These are phyloP conservation scores for Didymella sp. DNA, from an alignment of 2,329 filamentous ascomycete species.

Conservation along the genomic window DNA sequence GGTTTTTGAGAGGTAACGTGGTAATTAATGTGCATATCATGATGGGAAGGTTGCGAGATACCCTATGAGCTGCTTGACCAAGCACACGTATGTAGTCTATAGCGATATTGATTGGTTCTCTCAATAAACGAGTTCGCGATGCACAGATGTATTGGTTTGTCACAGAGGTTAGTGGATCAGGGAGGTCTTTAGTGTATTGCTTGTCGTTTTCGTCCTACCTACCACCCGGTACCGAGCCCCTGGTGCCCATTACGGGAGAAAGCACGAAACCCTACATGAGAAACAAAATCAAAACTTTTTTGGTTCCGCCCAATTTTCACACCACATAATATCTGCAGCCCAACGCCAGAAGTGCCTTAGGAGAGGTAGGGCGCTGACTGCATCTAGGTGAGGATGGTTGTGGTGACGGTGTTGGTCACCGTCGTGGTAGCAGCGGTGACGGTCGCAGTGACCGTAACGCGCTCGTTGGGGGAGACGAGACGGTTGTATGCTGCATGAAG, in stretches of 20 bases:
- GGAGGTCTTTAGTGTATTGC: too few relatives aligned
- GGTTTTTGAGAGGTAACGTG: neutral
- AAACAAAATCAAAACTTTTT: neutral
- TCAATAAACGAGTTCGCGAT: too few relatives aligned
- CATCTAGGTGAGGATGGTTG: neutral
- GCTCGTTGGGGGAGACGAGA: neutral
- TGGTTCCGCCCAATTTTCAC: neutral
- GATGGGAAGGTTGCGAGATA: neutral
- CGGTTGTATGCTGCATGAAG: constrained; percentile 1
- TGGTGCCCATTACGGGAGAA: too few relatives aligned
- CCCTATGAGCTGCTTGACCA: constrained; percentile 6
- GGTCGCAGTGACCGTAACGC: neutral
- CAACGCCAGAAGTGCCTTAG: neutral
- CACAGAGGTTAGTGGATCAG: too few relatives aligned
- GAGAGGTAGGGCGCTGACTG: neutral
- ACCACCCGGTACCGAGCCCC: too few relatives aligned
- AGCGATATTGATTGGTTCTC: too few relatives aligned
- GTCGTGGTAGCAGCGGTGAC: neutral
- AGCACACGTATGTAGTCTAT: too few relatives aligned
- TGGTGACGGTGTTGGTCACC: neutral
- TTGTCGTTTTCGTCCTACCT: too few relatives aligned
- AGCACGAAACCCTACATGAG: too few relatives aligned
- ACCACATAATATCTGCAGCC: neutral
- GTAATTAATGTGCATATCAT: constrained; percentile 2
- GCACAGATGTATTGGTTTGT: too few relatives aligned